phyloP scores from a whole-genome alignment of 768 basidiomycete genomes.

The Hebeloma cylindrosporum region DNA sequence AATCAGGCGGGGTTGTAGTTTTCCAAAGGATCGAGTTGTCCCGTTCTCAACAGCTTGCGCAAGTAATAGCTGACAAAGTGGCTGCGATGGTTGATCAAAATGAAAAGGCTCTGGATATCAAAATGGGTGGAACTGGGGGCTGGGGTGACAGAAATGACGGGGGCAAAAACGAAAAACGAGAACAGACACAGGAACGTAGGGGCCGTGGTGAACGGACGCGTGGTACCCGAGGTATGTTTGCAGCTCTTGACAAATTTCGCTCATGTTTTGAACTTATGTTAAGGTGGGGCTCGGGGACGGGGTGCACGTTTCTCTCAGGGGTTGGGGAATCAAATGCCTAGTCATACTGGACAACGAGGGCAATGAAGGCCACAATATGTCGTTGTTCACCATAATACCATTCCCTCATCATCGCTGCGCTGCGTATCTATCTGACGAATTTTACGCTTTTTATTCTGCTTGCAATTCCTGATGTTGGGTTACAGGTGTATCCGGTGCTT shows the following conservation, averaged over 20 bases:
- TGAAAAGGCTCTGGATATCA: conserved; percentile 84
- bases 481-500: conserved; percentile 21
- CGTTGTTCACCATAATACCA: too few species aligned
- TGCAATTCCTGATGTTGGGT: conserved; percentile 11
- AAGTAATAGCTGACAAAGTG: conserved; percentile 86
- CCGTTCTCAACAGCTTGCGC: conserved; percentile 87
- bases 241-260: not conserved
- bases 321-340: conserved; percentile 76
- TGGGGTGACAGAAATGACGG: conserved; percentile 74
- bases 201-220: conserved; percentile 71
- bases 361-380: too few species aligned
- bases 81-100: conserved; percentile 86
- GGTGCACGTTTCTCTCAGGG: conserved; percentile 84
- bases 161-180: conserved; percentile 74
- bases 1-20: conserved; percentile 84
- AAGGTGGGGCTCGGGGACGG: conserved; percentile 69
- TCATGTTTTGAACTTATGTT: conserved; percentile 3
- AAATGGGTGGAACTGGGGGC: conserved; percentile 65
- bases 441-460: conserved; percentile 7
- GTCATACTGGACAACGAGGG: conserved; percentile 34
- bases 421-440: not conserved
- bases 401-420: too few species aligned
- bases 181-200: conserved; percentile 75
- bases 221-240: conserved; percentile 55
- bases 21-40: conserved; percentile 92